Evolutionary conservation across 495 filamentous ascomycete genomes (phyloP).

Genomic region (Podospora australis): DNA sequence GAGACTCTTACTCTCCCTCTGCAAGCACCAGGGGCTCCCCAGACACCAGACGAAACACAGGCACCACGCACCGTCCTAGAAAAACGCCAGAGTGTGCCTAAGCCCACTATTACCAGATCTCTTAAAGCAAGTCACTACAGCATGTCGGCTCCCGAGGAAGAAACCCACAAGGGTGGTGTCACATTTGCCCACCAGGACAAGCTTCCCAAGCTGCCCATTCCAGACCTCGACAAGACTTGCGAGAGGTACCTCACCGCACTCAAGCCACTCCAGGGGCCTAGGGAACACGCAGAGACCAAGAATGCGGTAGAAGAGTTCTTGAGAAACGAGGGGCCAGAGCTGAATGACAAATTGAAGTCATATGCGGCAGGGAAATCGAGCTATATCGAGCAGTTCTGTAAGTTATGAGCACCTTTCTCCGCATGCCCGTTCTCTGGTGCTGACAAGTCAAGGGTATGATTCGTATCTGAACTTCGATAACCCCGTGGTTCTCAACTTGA

Average conservation of each 20-base stretch:
- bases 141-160: slow-evolving; percentile 32
- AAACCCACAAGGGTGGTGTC: slow-evolving; percentile 53
- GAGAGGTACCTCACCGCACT: slow-evolving; percentile 76
- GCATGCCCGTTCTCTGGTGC: not conserved
- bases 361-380: slow-evolving; percentile 92
- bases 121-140: slow-evolving; percentile 23
- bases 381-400: slow-evolving; percentile 99
- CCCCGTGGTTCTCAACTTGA: slow-evolving; percentile 93
- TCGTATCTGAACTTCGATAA: slow-evolving; percentile 98
- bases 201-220: slow-evolving; percentile 88
- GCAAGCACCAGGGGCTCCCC: slow-evolving; percentile 14
- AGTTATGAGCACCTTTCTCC: slow-evolving; percentile 27
- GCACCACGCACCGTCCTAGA: slow-evolving; percentile 25
- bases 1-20: slow-evolving; percentile 49
- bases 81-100: slow-evolving; percentile 22
- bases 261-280: slow-evolving; percentile 67
- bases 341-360: slow-evolving; percentile 85
- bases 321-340: slow-evolving; percentile 70
- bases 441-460: slow-evolving; percentile 72
- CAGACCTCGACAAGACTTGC: slow-evolving; percentile 77
- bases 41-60: slow-evolving; percentile 2
- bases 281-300: slow-evolving; percentile 79
- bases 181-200: slow-evolving; percentile 87
- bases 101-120: slow-evolving; percentile 21
- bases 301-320: slow-evolving; percentile 81